Percentiles rank a stretch among this genome's conserved stretches.
phyloP scores from a whole-genome alignment of 139 green algal genomes.

The Chlorella sp. region DNA sequence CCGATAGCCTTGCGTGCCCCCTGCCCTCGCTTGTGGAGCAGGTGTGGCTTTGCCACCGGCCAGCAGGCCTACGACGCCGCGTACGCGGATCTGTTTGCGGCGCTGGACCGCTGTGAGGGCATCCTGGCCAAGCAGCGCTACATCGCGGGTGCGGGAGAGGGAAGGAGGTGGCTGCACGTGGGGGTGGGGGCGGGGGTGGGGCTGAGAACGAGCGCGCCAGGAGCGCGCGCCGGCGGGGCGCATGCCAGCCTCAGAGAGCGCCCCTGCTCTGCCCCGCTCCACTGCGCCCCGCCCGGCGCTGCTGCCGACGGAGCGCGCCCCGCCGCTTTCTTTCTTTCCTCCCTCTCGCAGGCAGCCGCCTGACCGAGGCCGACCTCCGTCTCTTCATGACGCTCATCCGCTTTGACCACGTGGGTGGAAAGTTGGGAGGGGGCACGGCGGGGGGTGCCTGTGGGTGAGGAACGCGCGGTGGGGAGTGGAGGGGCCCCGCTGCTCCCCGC shows the following conservation, averaged over 20 bases:
- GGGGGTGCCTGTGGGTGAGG: background rate
- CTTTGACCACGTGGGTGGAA: slow-evolving; percentile 64
- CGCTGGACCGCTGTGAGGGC: slow-evolving; percentile 78
- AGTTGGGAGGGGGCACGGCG: background rate
- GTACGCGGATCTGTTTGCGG: slow-evolving; percentile 74
- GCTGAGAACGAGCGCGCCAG: too few species aligned
- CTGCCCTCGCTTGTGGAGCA: too few species aligned
- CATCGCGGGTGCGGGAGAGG: slow-evolving; percentile 80
- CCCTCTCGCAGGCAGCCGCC: too few species aligned
- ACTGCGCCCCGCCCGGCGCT: too few species aligned
- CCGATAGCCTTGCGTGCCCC: too few species aligned
- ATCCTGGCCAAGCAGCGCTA: slow-evolving; percentile 84
- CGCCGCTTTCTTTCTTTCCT: too few species aligned
- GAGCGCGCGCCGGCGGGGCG: too few species aligned
- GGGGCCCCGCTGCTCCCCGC: background rate
- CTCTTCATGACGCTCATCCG: slow-evolving; percentile 90
- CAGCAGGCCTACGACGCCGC: slow-evolving; percentile 90
- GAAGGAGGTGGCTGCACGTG: too few species aligned
- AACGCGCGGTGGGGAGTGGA: background rate
- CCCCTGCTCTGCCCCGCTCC: too few species aligned
- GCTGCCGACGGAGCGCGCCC: too few species aligned
- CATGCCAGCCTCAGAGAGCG: too few species aligned
- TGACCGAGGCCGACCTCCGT: slow-evolving; percentile 93
- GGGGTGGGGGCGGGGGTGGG: too few species aligned
- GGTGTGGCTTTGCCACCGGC: slow-evolving; percentile 90